A percentile compares a stretch with the other conserved stretches of the same genome.
These are phyloP conservation scores for Phialocephala sp. DNA, from an alignment of 2,329 filamentous ascomycete genomes.

Conservation along the genomic window DNA sequence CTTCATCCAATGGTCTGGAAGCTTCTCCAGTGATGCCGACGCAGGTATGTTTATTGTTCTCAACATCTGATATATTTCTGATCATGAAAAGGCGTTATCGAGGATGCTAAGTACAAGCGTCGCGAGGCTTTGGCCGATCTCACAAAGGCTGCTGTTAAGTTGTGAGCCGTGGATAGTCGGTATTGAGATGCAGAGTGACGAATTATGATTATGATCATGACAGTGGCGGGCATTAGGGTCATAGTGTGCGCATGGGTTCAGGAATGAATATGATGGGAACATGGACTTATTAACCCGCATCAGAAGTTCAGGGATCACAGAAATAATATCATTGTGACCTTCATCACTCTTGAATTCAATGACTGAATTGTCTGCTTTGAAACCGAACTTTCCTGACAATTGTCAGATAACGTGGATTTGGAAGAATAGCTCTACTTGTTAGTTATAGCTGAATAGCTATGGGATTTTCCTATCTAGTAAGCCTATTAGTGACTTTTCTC, in stretches of 20 bases:
- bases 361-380: no score
- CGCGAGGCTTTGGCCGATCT: conserved; percentile 73
- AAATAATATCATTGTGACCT: neutral
- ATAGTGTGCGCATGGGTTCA: neutral
- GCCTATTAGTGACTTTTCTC: no score
- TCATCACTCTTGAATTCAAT: neutral
- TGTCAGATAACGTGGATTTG: neutral
- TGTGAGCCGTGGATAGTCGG: conserved; percentile 14
- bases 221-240: neutral
- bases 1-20: conserved; percentile 71
- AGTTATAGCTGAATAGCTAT: no score
- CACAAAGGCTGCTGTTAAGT: conserved; percentile 52
- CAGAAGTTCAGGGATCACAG: neutral
- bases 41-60: conserved; percentile 57
- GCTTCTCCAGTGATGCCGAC: conserved; percentile 74
- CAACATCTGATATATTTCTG: neutral
- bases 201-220: neutral
- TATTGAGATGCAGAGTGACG: neutral
- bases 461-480: no score
- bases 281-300: no score
- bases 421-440: neutral
- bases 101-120: conserved; percentile 79
- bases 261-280: neutral
- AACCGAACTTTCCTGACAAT: neutral
- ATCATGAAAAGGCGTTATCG: conserved; percentile 63